Conservation (phyloP, 441 rosid species). For the Bruguiera hainesii region DNA sequence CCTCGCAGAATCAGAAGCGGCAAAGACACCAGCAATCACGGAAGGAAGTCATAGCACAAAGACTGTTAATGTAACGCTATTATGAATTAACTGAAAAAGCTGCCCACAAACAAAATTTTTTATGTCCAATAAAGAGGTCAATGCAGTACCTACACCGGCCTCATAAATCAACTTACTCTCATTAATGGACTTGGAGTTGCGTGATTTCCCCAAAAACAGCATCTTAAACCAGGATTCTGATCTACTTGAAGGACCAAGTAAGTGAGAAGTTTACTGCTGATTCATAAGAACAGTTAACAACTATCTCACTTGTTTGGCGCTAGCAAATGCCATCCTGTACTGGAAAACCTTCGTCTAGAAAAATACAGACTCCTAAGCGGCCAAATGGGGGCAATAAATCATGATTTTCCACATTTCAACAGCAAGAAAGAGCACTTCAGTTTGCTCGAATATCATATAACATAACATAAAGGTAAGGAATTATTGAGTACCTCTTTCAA, state of each 20-base stretch:
- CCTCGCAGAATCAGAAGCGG: slow-evolving; percentile 83
- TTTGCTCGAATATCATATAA: slow-evolving; percentile 3
- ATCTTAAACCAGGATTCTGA: no score
- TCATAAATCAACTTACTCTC: neutral
- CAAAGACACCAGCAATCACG: slow-evolving; percentile 55
- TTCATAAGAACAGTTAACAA: no score
- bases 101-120: neutral
- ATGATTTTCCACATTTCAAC: neutral
- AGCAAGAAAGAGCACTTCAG: no score
- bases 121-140: no score
- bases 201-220: neutral
- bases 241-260: no score
- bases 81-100: neutral
- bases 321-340: no score
- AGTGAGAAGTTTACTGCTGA: no score
- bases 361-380: neutral
- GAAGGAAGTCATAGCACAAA: slow-evolving; percentile 8
- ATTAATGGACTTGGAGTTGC: neutral
- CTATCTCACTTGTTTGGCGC: no score
- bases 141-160: no score
- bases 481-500: slow-evolving; percentile 48
- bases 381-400: neutral
- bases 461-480: neutral
- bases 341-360: neutral
- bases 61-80: neutral